These are phyloP conservation scores for Sarcodon aspratus DNA, from an alignment of 768 basidiomycete species.

Conservation along the genomic window DNA sequence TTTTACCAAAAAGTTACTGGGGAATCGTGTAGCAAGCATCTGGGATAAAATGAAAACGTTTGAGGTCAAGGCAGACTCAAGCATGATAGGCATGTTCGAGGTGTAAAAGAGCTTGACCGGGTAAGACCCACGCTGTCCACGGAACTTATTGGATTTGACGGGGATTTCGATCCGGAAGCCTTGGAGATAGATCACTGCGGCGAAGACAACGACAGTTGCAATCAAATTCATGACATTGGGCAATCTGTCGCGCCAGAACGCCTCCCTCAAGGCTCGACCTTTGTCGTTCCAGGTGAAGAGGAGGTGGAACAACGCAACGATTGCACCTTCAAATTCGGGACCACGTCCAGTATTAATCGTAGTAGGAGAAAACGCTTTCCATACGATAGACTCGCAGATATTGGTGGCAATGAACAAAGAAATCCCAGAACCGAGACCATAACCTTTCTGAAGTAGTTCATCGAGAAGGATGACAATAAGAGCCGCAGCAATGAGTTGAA, in stretches of 20 bases:
- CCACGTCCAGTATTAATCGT: conserved; percentile 98
- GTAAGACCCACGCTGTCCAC: conserved; percentile 92
- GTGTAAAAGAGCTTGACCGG: conserved; percentile 99
- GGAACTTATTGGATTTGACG: conserved; percentile 91
- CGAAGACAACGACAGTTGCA: conserved; percentile 86
- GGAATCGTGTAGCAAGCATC: conserved; percentile 91
- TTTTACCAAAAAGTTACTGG: conserved; percentile 78
- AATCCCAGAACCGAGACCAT: conserved; percentile 97
- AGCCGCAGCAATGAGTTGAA: conserved; percentile 88
- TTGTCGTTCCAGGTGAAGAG: conserved; percentile 99
- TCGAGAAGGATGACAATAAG: conserved; percentile 98
- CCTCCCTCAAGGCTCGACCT: conserved; percentile 90
- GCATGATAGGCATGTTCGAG: conserved; percentile 99
- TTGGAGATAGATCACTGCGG: conserved; percentile 94
- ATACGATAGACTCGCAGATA: conserved; percentile 98
- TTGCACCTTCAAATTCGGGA: conserved; percentile 95
- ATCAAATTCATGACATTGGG: conserved; percentile 98
- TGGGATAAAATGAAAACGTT: conserved; percentile 96
- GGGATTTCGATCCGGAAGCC: conserved; percentile 99
- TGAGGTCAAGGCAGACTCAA: conserved; percentile 84
- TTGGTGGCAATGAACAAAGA: conserved; percentile 99
- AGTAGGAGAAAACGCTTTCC: conserved; percentile 99
- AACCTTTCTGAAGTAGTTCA: conserved; percentile 97
- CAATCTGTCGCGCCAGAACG: conserved; percentile 94
- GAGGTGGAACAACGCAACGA: conserved; percentile 94